phyloP scores from a whole-genome alignment of 2,329 filamentous ascomycete genomes.

The Fusarium torulosum region DNA sequence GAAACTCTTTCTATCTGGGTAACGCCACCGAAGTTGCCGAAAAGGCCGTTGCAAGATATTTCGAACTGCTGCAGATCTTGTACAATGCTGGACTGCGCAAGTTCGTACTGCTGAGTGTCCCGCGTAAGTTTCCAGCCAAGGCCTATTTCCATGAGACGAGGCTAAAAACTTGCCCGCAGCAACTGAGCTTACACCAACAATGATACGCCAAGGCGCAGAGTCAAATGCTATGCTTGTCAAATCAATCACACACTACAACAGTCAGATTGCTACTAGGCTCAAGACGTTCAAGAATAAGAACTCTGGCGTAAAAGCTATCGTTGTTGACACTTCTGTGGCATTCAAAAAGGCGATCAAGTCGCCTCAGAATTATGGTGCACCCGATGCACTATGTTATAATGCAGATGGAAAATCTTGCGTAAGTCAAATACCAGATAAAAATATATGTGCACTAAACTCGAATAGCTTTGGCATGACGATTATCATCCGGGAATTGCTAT shows the following conservation, averaged over 20 bases:
- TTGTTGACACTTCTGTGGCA: conserved; percentile 57
- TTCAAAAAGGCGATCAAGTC: conserved; percentile 59
- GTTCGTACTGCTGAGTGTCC: conserved; percentile 71
- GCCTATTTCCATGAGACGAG: accelerated
- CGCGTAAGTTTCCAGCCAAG: conserved; percentile 51
- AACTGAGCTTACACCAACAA: conserved; percentile 56
- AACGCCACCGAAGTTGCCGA: conserved; percentile 52
- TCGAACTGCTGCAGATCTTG: conserved; percentile 58
- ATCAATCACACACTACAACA: conserved; percentile 57
- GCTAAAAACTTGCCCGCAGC: conserved; percentile 44
- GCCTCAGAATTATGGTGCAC: conserved; percentile 57
- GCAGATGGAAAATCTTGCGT: conserved; percentile 57
- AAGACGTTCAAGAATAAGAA: conserved; percentile 53
- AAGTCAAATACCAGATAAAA: neutral
- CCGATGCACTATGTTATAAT: conserved; percentile 58
- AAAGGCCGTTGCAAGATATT: conserved; percentile 59
- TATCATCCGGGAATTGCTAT: conserved; percentile 59
- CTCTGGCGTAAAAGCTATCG: conserved; percentile 48
- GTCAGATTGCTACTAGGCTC: conserved; percentile 47
- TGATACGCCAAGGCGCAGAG: conserved; percentile 45
- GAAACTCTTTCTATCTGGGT: conserved; percentile 58
- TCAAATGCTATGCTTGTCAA: conserved; percentile 49
- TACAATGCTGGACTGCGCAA: conserved; percentile 67
- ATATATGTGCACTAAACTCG: neutral
- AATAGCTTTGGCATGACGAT: conserved; percentile 58